A percentile compares a stretch with the other conserved stretches of the same genome.
These are phyloP conservation scores for Quercus tomentella DNA, from an alignment of 331 rosid genomes.

Conservation along the genomic window DNA sequence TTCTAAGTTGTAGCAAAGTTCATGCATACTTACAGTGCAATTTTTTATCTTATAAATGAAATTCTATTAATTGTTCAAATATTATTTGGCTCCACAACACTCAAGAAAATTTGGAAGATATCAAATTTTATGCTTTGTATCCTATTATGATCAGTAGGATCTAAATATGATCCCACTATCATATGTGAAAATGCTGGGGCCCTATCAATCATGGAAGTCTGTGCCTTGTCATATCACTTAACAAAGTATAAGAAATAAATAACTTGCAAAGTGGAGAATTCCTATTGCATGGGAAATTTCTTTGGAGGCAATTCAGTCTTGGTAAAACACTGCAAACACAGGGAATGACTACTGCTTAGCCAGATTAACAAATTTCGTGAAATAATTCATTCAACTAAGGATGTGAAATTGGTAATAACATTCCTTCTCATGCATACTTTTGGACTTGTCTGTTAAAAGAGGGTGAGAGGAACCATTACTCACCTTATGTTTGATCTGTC, in stretches of 20 bases:
- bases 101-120: too few relatives aligned
- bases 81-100: too few relatives aligned
- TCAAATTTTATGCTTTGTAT: too few relatives aligned
- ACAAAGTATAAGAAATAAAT: background rate
- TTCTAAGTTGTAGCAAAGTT: too few relatives aligned
- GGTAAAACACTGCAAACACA: slow-evolving; percentile 12
- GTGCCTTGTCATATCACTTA: too few relatives aligned
- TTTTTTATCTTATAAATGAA: too few relatives aligned
- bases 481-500: slow-evolving; percentile 12
- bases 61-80: too few relatives aligned
- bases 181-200: too few relatives aligned
- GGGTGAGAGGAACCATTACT: background rate
- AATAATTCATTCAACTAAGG: background rate
- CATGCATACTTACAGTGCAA: too few relatives aligned
- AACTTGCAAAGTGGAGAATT: slow-evolving; percentile 9
- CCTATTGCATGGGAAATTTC: slow-evolving; percentile 26
- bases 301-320: slow-evolving; percentile 25
- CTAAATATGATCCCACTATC: too few relatives aligned
- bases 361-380: background rate
- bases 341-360: background rate
- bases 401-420: background rate
- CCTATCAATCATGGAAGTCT: too few relatives aligned
- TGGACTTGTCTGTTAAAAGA: background rate
- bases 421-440: background rate
- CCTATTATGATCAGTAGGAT: too few relatives aligned